Evolutionary conservation across 2,329 filamentous ascomycete species (phyloP), one percentile per base, ranked within the genome.

Genomic region (Pseudogymnoascus sp.): DNA sequence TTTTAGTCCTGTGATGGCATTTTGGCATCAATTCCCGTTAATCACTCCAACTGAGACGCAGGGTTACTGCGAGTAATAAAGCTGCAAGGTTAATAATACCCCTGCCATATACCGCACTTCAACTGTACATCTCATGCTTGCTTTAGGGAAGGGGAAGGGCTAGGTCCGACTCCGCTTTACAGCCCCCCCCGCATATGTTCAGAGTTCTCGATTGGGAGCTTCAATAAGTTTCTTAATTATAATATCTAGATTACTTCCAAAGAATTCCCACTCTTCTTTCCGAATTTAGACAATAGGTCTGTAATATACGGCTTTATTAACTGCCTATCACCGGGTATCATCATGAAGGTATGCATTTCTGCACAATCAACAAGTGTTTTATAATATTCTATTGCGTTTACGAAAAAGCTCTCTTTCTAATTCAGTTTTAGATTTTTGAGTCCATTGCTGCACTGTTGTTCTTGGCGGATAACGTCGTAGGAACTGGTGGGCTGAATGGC

Each of bases 401-500:
- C 37, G 5, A 21, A 42, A 14, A 42, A 21, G 40, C 8, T 21
- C 8, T 21, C 3, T 42, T 42, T 42, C 40, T 42, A 42, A 42
- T 42, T 6, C 10, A 21, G 39, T 42, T 4, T 6, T 42, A 42
- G 40, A 21, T 42, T 42, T 21, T 42, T 12, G 18, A 10, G 18
- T 18, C 21, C 8, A 21, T 42, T 42, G 10, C 8, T 42, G 40
- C 16, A 12, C 40, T 42, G 18, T 42, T 10, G 40, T 42, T 42
- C 16, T 18, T 42, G 40, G 16, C 10, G 4, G 16, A 21, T 8
- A 42, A 18, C 10, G 40, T 42, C 11, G 31, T 29, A 10, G 67
- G 67, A 7, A 68, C 68, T 10, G 68, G 68, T 10, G 61, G 64
- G 3, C 62, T 69, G 2, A 42, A 42, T 42, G 66, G 67, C 6